Base-by-base conservation (phyloP, 2,329 filamentous ascomycete species). In the Paecilomyces sp. region DNA sequence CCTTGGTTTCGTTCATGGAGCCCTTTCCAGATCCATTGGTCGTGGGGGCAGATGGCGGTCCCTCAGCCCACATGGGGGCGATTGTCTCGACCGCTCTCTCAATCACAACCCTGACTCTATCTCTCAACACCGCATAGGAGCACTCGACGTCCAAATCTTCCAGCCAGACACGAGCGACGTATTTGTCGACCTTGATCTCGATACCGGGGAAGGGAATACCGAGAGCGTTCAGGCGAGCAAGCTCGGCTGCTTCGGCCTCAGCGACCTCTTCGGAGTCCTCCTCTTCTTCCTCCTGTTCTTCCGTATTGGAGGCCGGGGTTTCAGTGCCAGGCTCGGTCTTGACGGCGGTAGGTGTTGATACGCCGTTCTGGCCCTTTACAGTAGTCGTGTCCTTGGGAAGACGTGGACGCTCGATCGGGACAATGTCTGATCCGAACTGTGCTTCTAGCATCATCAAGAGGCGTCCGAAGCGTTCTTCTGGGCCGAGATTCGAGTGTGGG, bases 371-470 rank as follows among this genome's bases (percentile, higher is more conserved):
- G 5, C 53, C 57, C 3, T 63, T 64, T 31, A 67, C 62, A 11
- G 63, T 60, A 7, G 59, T 51, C 15, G 62, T 59, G 41, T 70
- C 64, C 1, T 64, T 55, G 8, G 58, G 73, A 41, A 78, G 67
- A 73, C 73, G 86, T 83, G 61, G 91, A 78, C 69, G 78, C 24
- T 87, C 83, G 65, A 97, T 89, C 3, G 93, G 92, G 0, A 84
- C 81, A 59, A 97, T 87, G 61, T 91, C 88, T 64, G 94, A 88
- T 62, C 94, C 94, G 71, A 99, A 99, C 74, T 99, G 94, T 2
- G 92, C 90, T 79, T 99, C 94, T 13, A 99, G 87, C 79, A 99
- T 96, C 86, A 96, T 90, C 77, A 95, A 89, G 22, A 99, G 85
- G 34, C 93, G 88, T 63, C 88, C 85, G 50, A 97, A 86, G 50